Conservation (phyloP, 768 basidiomycete genomes). For the Termitomyces heimii region DNA sequence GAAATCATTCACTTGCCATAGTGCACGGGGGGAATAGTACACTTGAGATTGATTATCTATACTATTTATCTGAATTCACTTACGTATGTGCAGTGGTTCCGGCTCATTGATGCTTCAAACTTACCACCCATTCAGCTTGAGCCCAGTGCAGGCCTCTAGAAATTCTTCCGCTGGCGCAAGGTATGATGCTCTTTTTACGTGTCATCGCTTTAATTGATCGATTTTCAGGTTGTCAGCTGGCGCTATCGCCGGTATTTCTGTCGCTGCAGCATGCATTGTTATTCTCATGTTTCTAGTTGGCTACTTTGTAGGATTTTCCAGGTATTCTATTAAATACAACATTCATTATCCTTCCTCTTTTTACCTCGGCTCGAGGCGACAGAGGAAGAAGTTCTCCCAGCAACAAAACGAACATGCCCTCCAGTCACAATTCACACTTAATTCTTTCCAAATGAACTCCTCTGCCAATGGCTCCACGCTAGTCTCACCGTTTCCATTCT, state of each 20-base stretch:
- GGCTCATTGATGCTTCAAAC: not conserved
- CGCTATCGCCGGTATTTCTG: not conserved
- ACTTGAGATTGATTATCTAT: conserved; percentile 3
- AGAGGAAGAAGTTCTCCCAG: not conserved
- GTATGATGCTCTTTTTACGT: not conserved
- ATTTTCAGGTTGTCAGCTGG: not conserved
- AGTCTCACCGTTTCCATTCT: not conserved
- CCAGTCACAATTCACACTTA: not conserved
- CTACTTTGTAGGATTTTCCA: not conserved
- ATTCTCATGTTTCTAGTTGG: not conserved
- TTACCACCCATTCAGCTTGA: not conserved
- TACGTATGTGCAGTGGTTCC: not conserved
- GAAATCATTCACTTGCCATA: not conserved
- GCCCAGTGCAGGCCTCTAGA: not conserved
- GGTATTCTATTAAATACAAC: not conserved
- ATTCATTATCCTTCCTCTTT: not conserved
- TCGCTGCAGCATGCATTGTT: not conserved
- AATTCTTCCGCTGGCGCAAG: not conserved
- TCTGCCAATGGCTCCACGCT: not conserved
- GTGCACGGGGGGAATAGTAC: not conserved
- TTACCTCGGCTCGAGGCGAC: not conserved
- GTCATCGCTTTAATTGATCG: not conserved
- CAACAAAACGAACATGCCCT: not conserved
- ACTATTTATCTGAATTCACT: not conserved
- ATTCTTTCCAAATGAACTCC: no score